phyloP scores from a whole-genome alignment of 371 early-diverging fungal genomes.

The Conidiobolus incongruus region DNA sequence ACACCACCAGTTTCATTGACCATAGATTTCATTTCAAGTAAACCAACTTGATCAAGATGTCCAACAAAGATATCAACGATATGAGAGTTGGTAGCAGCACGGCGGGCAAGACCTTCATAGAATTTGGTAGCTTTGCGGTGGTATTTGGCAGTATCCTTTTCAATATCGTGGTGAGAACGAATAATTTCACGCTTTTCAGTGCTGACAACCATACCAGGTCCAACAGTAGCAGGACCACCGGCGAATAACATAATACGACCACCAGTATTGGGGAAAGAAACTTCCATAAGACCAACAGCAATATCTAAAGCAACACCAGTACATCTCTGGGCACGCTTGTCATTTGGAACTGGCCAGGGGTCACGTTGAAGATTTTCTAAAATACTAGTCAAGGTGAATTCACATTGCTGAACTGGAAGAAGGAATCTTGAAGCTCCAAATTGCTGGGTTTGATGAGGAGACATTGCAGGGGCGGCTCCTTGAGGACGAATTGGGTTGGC shows the following conservation, averaged over 20 bases:
- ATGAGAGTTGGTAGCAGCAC: slow-evolving; percentile 66
- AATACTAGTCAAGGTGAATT: slow-evolving; percentile 80
- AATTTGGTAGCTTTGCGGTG: slow-evolving; percentile 84
- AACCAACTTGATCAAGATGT: slow-evolving; percentile 87
- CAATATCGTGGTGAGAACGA: slow-evolving; percentile 93
- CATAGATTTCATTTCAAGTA: slow-evolving; percentile 93
- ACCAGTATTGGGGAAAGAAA: slow-evolving; percentile 81
- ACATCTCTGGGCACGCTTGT: slow-evolving; percentile 86
- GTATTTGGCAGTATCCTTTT: slow-evolving; percentile 83
- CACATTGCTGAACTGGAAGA: slow-evolving; percentile 79
- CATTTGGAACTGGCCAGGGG: slow-evolving; percentile 96
- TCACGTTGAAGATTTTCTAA: slow-evolving; percentile 92
- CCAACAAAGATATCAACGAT: slow-evolving; percentile 82
- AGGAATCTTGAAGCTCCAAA: slow-evolving; percentile 44
- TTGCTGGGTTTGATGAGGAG: slow-evolving; percentile 34
- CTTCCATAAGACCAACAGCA: slow-evolving; percentile 64
- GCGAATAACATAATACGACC: slow-evolving; percentile 92
- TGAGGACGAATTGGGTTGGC: slow-evolving; percentile 27
- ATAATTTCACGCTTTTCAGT: slow-evolving; percentile 85
- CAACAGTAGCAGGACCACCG: slow-evolving; percentile 96
- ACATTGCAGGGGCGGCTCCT: slow-evolving; percentile 18
- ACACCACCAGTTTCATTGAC: slow-evolving; percentile 84
- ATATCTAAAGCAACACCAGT: slow-evolving; percentile 96
- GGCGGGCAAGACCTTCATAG: slow-evolving; percentile 78
- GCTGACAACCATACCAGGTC: slow-evolving; percentile 93